Evolutionary conservation across 2,329 filamentous ascomycete genomes (phyloP), one percentile per base, ranked within the genome.

Genomic region (Hymenoscyphus linearis): DNA sequence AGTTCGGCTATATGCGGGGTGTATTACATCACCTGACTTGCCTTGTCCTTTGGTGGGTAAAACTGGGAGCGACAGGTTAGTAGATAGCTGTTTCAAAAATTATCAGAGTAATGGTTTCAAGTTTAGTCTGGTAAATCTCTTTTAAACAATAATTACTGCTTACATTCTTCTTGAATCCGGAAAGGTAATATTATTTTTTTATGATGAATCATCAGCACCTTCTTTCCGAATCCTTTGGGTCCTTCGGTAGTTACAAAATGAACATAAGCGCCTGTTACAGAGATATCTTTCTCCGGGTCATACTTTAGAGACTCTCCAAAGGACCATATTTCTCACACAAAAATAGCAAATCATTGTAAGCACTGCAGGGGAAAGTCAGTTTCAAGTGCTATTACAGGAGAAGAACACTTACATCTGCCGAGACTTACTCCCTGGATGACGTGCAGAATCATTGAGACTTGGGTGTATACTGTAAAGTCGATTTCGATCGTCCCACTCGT

Each of bases 251-350:
- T 40, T n/a, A n/a, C 37, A 40, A 40, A 40, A 6, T 47, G 40
- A 54, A 54, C 22, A 54, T 54, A 54, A 14, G 52, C 52, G 22
- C 27, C 16, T 26, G 52, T 55, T 3, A 55, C 53, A 14, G 18
- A n/a, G 7, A 36, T 22, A 25, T 55, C 53, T 22, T 55, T 55
- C 34, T 36, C 26, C 6, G 53, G 31, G 14, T 37, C 53, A 22
- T 36, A 55, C 22, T 55, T 55, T 71, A 69, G 9, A 74, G 65
- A 31, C 58, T 66, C 2, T 71, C 69, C 22, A 70, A 55, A 2
- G 73, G 72, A 6, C 64, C 72, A 57, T 75, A 75, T 59, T 72
- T 75, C 63, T 75, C 72, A 50, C 70, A 73, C 10, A 75, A 69
- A 60, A 69, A 75, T 2, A 73, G 66, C 67, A 75, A 74, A 57